These are phyloP conservation scores for Drosera capensis DNA, from an alignment of 148 eudicot species.

Conservation along the genomic window DNA sequence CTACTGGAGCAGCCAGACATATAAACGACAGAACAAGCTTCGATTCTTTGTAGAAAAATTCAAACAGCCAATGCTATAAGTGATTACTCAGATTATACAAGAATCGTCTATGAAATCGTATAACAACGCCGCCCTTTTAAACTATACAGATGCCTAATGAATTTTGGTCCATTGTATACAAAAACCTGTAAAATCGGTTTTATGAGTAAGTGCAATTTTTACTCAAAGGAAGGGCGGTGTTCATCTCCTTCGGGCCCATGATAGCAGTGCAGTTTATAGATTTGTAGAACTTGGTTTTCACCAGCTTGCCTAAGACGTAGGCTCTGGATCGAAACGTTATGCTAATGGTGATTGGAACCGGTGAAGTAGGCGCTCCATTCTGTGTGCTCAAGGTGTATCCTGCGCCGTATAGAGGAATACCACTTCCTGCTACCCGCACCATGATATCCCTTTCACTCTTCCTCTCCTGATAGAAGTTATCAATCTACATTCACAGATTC, in stretches of 20 bases:
- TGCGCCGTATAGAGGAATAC: conserved; percentile 62
- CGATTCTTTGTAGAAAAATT: too few species aligned
- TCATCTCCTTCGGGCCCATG: conserved; percentile 60
- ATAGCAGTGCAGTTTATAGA: conserved; percentile 28
- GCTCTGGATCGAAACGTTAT: conserved; percentile 57
- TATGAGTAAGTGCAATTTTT: conserved; percentile 31
- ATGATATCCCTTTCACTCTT: conserved; percentile 37
- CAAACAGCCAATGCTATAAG: too few species aligned
- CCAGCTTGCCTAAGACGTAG: conserved; percentile 63
- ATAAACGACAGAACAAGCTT: too few species aligned
- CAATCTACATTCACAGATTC: conserved; percentile 19
- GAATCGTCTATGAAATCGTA: too few species aligned
- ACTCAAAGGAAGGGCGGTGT: conserved; percentile 29
- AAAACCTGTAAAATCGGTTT: neutral
- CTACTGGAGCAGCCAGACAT: too few species aligned
- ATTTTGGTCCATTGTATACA: neutral
- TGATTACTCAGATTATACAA: too few species aligned
- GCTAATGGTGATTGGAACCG: conserved; percentile 38
- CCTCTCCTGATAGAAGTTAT: conserved; percentile 51
- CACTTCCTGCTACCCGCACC: conserved; percentile 29
- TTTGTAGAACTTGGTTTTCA: conserved; percentile 66
- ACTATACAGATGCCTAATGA: too few species aligned
- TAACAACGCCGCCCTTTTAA: too few species aligned
- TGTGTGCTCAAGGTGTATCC: conserved; percentile 32
- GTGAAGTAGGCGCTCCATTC: conserved; percentile 19